Evolutionary conservation across 2,329 filamentous ascomycete genomes (phyloP).

Genomic region (Penicillium vulpinum): DNA sequence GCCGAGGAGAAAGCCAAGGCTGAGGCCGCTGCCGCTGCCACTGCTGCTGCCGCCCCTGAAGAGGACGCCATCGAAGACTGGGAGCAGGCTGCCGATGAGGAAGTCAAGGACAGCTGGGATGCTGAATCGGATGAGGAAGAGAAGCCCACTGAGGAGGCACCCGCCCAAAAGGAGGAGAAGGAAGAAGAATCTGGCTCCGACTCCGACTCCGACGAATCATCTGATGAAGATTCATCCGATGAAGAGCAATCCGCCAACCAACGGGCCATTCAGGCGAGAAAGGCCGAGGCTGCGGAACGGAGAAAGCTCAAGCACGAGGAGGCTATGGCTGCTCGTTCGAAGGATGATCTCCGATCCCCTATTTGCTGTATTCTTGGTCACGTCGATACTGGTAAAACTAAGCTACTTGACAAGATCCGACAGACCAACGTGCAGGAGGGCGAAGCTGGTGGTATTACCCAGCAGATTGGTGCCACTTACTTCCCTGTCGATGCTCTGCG

Average conservation of each 20-base stretch:
- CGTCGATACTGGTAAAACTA: slow-evolving; percentile 99
- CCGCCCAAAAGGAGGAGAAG: slow-evolving; percentile 24
- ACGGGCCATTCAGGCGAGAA: slow-evolving; percentile 71
- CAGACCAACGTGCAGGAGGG: slow-evolving; percentile 99
- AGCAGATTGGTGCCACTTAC: slow-evolving; percentile 99
- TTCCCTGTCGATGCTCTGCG: slow-evolving; percentile 92
- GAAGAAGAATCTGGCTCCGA: slow-evolving; percentile 33
- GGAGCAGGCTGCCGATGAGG: slow-evolving; percentile 77
- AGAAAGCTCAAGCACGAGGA: slow-evolving; percentile 89
- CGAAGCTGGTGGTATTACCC: slow-evolving; percentile 98
- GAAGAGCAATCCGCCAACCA: slow-evolving; percentile 73
- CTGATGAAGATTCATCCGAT: slow-evolving; percentile 54
- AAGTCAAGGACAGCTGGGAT: slow-evolving; percentile 94
- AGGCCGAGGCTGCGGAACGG: slow-evolving; percentile 84
- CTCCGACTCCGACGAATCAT: slow-evolving; percentile 44
- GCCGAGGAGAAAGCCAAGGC: slow-evolving; percentile 77
- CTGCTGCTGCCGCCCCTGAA: slow-evolving; percentile 48
- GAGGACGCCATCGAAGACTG: slow-evolving; percentile 68
- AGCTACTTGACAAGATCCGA: slow-evolving; percentile 95
- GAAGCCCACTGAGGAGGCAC: slow-evolving; percentile 44
- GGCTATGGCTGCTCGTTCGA: slow-evolving; percentile 84
- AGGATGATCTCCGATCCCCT: slow-evolving; percentile 91
- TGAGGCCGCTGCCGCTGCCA: slow-evolving; percentile 66
- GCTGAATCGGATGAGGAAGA: slow-evolving; percentile 61
- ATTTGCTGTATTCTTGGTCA: slow-evolving; percentile 99